These are phyloP conservation scores for Gaeumannomyces sp. DNA, from an alignment of 2,329 filamentous ascomycete species.

Conservation along the genomic window DNA sequence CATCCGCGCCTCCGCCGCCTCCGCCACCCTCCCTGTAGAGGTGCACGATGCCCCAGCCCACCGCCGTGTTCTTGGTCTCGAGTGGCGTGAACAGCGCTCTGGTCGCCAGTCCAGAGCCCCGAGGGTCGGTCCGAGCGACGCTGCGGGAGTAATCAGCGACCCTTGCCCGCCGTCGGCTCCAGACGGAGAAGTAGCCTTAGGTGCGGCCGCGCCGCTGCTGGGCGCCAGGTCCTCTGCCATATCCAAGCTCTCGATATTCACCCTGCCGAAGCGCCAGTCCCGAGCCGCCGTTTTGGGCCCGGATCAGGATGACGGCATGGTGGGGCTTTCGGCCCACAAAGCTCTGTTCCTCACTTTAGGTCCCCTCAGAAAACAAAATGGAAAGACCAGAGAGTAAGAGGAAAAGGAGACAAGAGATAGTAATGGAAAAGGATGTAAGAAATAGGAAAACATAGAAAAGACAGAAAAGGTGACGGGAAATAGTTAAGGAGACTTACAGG, in stretches of 20 bases:
- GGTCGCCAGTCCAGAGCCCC: slow-evolving; percentile 65
- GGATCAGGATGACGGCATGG: no score
- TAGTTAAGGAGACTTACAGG: no score
- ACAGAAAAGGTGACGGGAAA: no score
- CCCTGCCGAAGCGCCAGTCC: slow-evolving; percentile 78
- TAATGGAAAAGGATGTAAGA: no score
- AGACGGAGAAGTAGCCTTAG: background rate
- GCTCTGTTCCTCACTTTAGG: no score
- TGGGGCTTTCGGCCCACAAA: no score
- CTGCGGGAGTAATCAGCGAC: slow-evolving; percentile 21
- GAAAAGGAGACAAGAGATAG: no score
- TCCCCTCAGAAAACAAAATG: no score
- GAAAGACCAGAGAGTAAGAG: no score
- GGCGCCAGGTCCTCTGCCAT: slow-evolving; percentile 34
- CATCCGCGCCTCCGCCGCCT: slow-evolving; percentile 11
- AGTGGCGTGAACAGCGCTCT: slow-evolving; percentile 75
- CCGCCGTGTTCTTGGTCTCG: slow-evolving; percentile 64
- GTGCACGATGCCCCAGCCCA: slow-evolving; percentile 90
- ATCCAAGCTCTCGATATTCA: slow-evolving; percentile 77
- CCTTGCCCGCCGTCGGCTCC: slow-evolving; percentile 16
- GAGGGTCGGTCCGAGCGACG: slow-evolving; percentile 44
- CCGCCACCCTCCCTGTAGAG: slow-evolving; percentile 83
- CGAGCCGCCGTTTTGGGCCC: slow-evolving; percentile 41
- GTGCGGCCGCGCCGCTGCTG: slow-evolving; percentile 15
- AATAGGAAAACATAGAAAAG: no score